These are phyloP conservation scores for Cyathus striatus DNA, from an alignment of 768 basidiomycete species.

Conservation along the genomic window DNA sequence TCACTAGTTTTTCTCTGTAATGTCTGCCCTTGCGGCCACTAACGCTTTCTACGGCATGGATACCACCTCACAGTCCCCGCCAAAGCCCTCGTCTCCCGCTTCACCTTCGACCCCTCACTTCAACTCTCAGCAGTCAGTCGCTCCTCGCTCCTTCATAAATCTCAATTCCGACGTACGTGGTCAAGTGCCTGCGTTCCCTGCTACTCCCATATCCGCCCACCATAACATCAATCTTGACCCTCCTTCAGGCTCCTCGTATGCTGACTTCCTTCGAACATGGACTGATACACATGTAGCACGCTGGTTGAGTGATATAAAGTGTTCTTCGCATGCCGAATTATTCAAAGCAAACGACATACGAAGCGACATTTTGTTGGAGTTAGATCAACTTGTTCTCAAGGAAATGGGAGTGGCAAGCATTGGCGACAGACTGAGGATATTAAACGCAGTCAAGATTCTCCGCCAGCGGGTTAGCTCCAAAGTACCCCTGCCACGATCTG, in stretches of 20 bases:
- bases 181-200: conserved; percentile 36
- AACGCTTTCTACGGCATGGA: conserved; percentile 25
- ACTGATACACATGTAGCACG: conserved; percentile 61
- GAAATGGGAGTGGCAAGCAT: conserved; percentile 90
- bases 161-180: conserved; percentile 30
- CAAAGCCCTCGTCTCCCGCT: conserved; percentile 39
- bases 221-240: conserved; percentile 40
- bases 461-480: conserved; percentile 48
- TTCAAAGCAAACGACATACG: conserved; percentile 89
- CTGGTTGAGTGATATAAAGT: conserved; percentile 80
- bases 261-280: conserved; percentile 70
- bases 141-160: conserved; percentile 36
- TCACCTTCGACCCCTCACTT: conserved; percentile 34
- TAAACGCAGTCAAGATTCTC: conserved; percentile 79
- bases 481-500: conserved; percentile 10
- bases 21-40: conserved; percentile 28
- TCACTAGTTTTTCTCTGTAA: too few relatives aligned
- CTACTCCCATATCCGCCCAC: conserved; percentile 29
- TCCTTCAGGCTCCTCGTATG: conserved; percentile 52
- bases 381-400: conserved; percentile 81
- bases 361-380: conserved; percentile 85
- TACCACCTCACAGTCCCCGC: conserved; percentile 27
- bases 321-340: conserved; percentile 54
- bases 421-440: conserved; percentile 85
- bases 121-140: conserved; percentile 22